Evolutionary conservation across 2,329 filamentous ascomycete genomes (phyloP).

Genomic region (Diaporthe batatas): DNA sequence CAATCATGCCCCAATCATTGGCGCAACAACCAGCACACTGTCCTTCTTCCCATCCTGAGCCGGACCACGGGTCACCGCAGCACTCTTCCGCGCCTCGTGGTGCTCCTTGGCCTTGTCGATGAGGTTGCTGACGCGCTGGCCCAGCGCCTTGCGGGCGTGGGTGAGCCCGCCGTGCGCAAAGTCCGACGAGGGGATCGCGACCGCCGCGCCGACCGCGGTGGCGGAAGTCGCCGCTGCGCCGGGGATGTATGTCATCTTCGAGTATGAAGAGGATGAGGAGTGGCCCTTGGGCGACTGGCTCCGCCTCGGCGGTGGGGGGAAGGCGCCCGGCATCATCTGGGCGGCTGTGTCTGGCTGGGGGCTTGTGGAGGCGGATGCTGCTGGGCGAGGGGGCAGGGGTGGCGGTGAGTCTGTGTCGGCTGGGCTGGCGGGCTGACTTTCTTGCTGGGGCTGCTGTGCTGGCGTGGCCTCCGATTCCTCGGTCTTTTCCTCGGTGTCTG

Average conservation of each 20-base stretch:
- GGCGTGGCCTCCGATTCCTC: background rate
- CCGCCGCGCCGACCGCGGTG: conserved; percentile 32
- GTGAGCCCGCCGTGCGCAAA: conserved; percentile 33
- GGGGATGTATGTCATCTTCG: conserved; percentile 35
- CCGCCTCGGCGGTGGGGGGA: conserved; percentile 33
- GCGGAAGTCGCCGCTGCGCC: conserved; percentile 40
- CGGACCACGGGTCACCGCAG: background rate
- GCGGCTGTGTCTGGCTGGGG: conserved; percentile 33
- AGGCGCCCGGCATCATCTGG: conserved; percentile 37
- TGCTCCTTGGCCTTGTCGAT: conserved; percentile 41
- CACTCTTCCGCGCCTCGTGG: conserved; percentile 33
- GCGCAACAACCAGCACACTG: conserved; percentile 23
- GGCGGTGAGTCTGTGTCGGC: conserved; percentile 7
- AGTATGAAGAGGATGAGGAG: background rate
- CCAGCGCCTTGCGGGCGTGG: conserved; percentile 40
- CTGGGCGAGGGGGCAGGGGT: conserved; percentile 31
- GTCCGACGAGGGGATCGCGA: conserved; percentile 34
- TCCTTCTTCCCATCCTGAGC: conserved; percentile 11
- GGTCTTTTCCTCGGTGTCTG: background rate
- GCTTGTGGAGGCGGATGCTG: conserved; percentile 1
- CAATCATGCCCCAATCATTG: background rate
- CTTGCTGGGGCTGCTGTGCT: background rate
- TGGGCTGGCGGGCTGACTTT: background rate
- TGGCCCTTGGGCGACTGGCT: conserved; percentile 11
- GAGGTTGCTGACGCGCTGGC: conserved; percentile 36